A percentile compares a stretch with the other conserved stretches of the same genome.
Evolutionary conservation across 495 filamentous ascomycete genomes (phyloP).

Genomic region (Hyaloscypha bicolor): DNA sequence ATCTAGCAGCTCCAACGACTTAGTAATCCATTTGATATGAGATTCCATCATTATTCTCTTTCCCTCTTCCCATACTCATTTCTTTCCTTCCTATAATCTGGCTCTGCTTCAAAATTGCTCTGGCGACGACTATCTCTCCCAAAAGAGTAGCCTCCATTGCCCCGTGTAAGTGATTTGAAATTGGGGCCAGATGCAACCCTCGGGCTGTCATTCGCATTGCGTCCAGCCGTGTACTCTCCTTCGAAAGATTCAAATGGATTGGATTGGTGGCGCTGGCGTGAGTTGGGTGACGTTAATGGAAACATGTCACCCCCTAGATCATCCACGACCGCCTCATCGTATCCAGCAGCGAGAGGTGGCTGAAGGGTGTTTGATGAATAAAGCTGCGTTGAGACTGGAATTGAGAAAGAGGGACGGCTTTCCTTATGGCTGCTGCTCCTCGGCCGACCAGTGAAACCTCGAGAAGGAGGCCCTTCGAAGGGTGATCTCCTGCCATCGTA

Average conservation of each 20-base stretch:
- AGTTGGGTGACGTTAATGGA: background rate
- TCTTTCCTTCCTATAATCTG: background rate
- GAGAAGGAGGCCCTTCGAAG: background rate
- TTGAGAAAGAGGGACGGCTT: background rate
- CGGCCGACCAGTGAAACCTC: background rate
- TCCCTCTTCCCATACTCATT: background rate
- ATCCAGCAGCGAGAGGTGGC: background rate
- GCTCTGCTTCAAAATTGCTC: background rate
- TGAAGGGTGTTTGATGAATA: background rate
- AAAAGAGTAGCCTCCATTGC: background rate
- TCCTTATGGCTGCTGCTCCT: background rate
- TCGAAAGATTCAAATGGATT: background rate
- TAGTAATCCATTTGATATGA: too few relatives aligned
- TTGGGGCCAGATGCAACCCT: background rate
- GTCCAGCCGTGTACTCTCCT: too few relatives aligned
- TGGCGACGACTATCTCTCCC: background rate
- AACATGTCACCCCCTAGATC: background rate
- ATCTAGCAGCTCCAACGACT: too few relatives aligned
- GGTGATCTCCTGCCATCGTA: constrained; percentile 1
- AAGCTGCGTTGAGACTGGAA: background rate
- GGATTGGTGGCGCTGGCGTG: background rate
- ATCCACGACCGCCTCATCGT: background rate
- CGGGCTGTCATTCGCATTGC: background rate
- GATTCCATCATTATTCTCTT: background rate
- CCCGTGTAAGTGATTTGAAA: background rate